Base-by-base conservation (phyloP, 139 green algal species). In the Auxenochlorella pyrenoidosa region DNA sequence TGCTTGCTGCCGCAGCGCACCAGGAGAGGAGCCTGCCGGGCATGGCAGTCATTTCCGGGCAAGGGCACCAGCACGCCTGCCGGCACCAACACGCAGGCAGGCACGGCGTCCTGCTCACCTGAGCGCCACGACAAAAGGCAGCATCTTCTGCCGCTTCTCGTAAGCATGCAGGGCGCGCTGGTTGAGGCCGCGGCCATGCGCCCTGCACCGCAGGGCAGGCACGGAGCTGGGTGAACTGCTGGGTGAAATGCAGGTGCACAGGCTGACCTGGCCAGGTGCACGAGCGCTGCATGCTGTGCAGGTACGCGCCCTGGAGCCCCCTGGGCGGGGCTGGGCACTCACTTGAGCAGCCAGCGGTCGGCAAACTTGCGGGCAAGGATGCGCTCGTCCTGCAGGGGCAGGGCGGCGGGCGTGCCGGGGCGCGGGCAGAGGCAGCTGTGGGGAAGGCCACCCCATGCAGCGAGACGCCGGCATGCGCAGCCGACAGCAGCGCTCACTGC, bases 271-370 rank as follows among this genome's bases (percentile, higher is more conserved):
- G n/a, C n/a, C n/a, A n/a, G n/a, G n/a, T n/a, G n/a, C n/a, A n/a
- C n/a, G n/a, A n/a, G n/a, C n/a, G n/a, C n/a, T n/a, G n/a, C n/a
- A n/a, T n/a, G n/a, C n/a, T n/a, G n/a, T n/a, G n/a, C n/a, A n/a
- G n/a, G n/a, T n/a, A n/a, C n/a, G n/a, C n/a, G n/a, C n/a, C n/a
- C n/a, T n/a, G n/a, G n/a, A n/a, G n/a, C n/a, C n/a, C n/a, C n/a
- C n/a, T n/a, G n/a, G n/a, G n/a, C n/a, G n/a, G 16, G 54, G 54
- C 15, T 24, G 54, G n/a, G 15, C 44, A 66, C 75, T 51, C 28
- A 82, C 75, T 59, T 79, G 32, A 84, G 79, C 58, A 84, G 79
- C 79, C 79, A 84, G 54, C 38, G 34, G 79, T 84, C 79, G 54
- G 36, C 79, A n/a, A 41, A 84, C 79, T 84, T 84, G 58, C 79